Evolutionary conservation across 2,329 filamentous ascomycete species (phyloP), one percentile per base, ranked within the genome.

Genomic region (Aspergillus ruber): DNA sequence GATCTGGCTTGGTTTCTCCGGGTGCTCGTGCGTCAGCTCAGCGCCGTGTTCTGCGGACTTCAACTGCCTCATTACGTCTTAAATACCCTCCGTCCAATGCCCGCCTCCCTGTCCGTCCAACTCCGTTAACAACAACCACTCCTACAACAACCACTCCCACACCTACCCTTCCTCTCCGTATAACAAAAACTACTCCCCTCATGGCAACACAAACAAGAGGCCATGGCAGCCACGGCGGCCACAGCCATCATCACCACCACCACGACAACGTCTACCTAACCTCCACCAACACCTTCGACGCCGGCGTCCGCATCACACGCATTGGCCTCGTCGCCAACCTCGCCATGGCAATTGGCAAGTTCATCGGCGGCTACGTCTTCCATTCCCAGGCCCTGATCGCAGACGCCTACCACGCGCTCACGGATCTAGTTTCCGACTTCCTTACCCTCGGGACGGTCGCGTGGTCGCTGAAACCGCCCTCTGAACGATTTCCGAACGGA

Each of bases 351-450:
- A 76, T 97, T 59, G 87, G 83, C 56, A 98, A 98, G 69, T 93
- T 91, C 38, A 76, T 90, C 23, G 93, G 93, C 49, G 93, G 93
- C 58, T 95, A 93, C 73, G 75, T 85, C 56, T 97, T 98, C 77
- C 90, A 96, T 69, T 96, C 90, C 40, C 90, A 96, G 71, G 85
- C 88, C 49, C 86, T 95, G 77, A 77, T 90, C 50, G 90, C 93
- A 63, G 93, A 98, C 68, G 93, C 89, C 47, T 91, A 95, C 74
- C 93, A 98, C 73, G 91, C 90, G 61, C 79, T 97, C 56, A 95
- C 91, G 43, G 93, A 98, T 70, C 81, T 98, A 48, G 89, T 95
- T 51, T 96, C 90, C 45, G 93, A 98, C 68, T 79, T 98, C 58
- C 83, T 96, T 67, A 98, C 93, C 1, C 79, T 98, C 17, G 88